These are phyloP conservation scores for Schizonepeta tenuifolia DNA, from an alignment of 257 asterid genomes.

Conservation along the genomic window DNA sequence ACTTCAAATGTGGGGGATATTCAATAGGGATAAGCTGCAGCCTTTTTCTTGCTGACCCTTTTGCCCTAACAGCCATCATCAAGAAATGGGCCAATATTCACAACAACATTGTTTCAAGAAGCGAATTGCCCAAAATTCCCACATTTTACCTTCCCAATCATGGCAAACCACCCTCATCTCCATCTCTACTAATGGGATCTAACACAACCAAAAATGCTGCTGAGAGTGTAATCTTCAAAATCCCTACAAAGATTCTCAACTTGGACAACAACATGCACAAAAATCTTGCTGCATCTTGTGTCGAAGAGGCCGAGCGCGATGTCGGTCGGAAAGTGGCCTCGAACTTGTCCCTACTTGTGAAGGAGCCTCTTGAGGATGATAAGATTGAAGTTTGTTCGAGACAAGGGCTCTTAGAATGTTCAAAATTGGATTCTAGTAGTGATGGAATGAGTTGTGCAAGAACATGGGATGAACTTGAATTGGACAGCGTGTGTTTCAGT, in stretches of 20 bases:
- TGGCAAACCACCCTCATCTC: slow-evolving; percentile 30
- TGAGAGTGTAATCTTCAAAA: slow-evolving; percentile 39
- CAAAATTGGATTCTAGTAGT: neutral
- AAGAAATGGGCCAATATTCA: slow-evolving; percentile 58
- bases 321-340: slow-evolving; percentile 36
- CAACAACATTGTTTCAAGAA: slow-evolving; percentile 32
- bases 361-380: slow-evolving; percentile 32
- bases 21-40: slow-evolving; percentile 78
- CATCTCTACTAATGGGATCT: slow-evolving; percentile 32
- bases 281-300: slow-evolving; percentile 47
- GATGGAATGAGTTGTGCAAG: slow-evolving; percentile 28
- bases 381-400: slow-evolving; percentile 43
- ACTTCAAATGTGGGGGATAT: slow-evolving; percentile 73
- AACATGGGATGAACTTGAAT: slow-evolving; percentile 50
- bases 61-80: slow-evolving; percentile 49
- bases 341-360: slow-evolving; percentile 40
- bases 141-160: slow-evolving; percentile 49
- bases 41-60: slow-evolving; percentile 63
- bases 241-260: slow-evolving; percentile 21
- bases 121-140: slow-evolving; percentile 41
- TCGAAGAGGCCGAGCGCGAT: slow-evolving; percentile 44
- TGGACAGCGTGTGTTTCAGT: slow-evolving; percentile 41
- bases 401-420: slow-evolving; percentile 32
- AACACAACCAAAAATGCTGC: slow-evolving; percentile 32
- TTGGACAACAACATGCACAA: slow-evolving; percentile 34